Evolutionary conservation across 768 basidiomycete species (phyloP).

Genomic region (Tulasnella sp.): DNA sequence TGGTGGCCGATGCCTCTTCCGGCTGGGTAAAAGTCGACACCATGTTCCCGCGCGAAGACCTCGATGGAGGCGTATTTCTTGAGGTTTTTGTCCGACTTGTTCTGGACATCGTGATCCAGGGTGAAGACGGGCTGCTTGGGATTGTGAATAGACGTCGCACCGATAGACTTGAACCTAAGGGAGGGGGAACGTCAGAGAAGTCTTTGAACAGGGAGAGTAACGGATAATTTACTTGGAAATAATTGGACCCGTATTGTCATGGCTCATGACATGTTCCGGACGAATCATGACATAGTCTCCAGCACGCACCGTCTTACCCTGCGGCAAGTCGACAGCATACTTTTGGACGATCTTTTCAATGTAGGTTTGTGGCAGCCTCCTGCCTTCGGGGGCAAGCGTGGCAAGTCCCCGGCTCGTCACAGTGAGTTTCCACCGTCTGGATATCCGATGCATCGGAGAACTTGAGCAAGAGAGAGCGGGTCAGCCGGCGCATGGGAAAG

Average conservation of each 20-base stretch:
- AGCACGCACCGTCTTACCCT: slow-evolving; percentile 78
- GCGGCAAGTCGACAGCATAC: slow-evolving; percentile 88
- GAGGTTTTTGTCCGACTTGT: slow-evolving; percentile 86
- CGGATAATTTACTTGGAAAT: slow-evolving; percentile 79
- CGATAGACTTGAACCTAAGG: slow-evolving; percentile 88
- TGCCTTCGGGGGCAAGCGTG: slow-evolving; percentile 12
- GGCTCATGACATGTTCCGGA: slow-evolving; percentile 98
- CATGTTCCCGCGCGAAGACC: slow-evolving; percentile 80
- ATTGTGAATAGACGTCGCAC: slow-evolving; percentile 80
- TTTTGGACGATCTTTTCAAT: slow-evolving; percentile 98
- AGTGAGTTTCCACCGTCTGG: not conserved
- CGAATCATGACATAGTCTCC: slow-evolving; percentile 99
- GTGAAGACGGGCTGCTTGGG: slow-evolving; percentile 91
- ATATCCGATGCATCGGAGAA: not conserved
- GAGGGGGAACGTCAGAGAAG: slow-evolving; percentile 9
- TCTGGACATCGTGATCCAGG: slow-evolving; percentile 98
- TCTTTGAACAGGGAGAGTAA: slow-evolving; percentile 27
- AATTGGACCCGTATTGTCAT: slow-evolving; percentile 98
- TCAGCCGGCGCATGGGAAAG: not conserved
- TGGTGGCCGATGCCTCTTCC: slow-evolving; percentile 98
- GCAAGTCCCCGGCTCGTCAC: slow-evolving; percentile 30
- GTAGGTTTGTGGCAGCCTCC: slow-evolving; percentile 69
- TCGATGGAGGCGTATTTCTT: slow-evolving; percentile 92
- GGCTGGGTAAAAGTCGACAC: slow-evolving; percentile 94
- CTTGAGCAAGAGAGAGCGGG: not conserved